Conservation (phyloP, 345 rosid species). For the Acer negundo region DNA sequence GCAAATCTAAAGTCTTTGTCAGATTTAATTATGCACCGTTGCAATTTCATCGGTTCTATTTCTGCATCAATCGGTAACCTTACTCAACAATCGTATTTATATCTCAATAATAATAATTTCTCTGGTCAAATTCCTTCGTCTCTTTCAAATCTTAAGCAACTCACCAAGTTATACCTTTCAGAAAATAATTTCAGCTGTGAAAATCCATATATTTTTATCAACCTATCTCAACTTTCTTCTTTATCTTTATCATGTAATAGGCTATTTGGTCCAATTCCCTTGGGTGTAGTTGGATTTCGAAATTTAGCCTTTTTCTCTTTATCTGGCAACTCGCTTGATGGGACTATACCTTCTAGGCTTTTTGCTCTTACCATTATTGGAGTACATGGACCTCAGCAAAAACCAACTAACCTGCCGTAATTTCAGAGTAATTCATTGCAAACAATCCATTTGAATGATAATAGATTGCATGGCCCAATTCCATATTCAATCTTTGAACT, state of each 20-base stretch:
- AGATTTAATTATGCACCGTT: fast-evolving
- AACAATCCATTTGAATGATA: conserved; percentile 1
- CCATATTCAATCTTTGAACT: conserved; percentile 18
- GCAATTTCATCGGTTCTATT: conserved; percentile 9
- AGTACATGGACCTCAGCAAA: background rate
- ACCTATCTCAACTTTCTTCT: background rate
- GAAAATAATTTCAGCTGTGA: conserved; percentile 22
- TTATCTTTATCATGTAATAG: background rate
- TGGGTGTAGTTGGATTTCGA: background rate
- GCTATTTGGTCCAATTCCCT: background rate
- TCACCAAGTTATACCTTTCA: background rate
- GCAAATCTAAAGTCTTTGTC: background rate
- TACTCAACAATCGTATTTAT: background rate
- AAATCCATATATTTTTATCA: conserved; percentile 16
- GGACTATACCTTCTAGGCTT: conserved; percentile 25
- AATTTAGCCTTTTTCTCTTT: background rate
- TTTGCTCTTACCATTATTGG: conserved; percentile 14
- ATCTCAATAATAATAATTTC: background rate
- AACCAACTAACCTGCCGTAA: conserved; percentile 19
- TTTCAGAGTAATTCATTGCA: background rate
- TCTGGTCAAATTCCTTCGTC: conserved; percentile 24
- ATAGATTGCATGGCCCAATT: conserved; percentile 21
- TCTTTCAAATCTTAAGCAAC: background rate
- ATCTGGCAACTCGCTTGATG: conserved; percentile 9
- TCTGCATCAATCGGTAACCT: conserved; percentile 11